Conservation (phyloP, 1,284 basidiomycete genomes). For the Ceratobasidium sp. region DNA sequence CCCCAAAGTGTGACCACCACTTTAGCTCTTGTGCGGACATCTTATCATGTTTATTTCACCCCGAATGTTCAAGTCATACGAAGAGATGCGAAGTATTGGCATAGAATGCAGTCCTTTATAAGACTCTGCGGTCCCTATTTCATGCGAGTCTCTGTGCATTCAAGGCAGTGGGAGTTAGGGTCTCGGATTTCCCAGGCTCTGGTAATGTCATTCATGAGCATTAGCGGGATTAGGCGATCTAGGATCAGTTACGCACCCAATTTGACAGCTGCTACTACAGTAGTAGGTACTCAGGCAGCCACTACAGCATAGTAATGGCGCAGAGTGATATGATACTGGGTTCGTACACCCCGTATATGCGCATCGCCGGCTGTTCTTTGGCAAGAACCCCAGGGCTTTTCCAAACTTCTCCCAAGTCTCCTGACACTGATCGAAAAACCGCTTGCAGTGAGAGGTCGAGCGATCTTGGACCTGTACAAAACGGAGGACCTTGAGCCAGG, state of each 20-base stretch:
- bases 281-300: background rate
- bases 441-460: slow-evolving; percentile 1
- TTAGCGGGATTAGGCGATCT: background rate
- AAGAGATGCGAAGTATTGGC: no score
- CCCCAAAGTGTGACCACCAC: no score
- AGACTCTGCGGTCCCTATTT: background rate
- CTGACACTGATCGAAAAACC: slow-evolving; percentile 1
- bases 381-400: background rate
- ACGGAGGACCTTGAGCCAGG: background rate
- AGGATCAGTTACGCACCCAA: background rate
- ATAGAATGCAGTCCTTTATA: no score
- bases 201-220: background rate
- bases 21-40: no score
- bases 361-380: background rate
- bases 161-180: background rate
- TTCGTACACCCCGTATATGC: background rate
- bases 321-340: background rate
- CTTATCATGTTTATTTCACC: no score
- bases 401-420: slow-evolving; percentile 6
- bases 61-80: no score
- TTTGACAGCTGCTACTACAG: background rate
- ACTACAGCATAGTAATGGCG: background rate
- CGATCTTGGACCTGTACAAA: background rate
- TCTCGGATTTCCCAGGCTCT: background rate
- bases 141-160: background rate